Conservation (phyloP, 78 protist species). For the slime mould (Dictyostelium discoideum) region dicty_2.7 NC_007089.4:6032501-6033000, state of each 20-base stretch:
- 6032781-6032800: neutral
- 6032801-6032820: neutral
- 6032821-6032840: neutral
- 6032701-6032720: slow-evolving; percentile 54
- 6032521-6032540: slow-evolving; percentile 51
- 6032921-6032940: slow-evolving; percentile 52
- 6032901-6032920: slow-evolving; percentile 38
- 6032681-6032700: neutral
- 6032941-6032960: neutral
- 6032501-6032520: neutral
- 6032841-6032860: neutral
- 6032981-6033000: neutral
- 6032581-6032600: slow-evolving; percentile 5
- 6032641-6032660: neutral
- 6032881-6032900: slow-evolving; percentile 42
- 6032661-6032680: neutral
- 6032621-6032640: neutral
- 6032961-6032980: slow-evolving; percentile 27
- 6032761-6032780: slow-evolving; percentile 14
- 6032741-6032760: neutral
- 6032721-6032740: slow-evolving; percentile 16
- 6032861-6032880: slow-evolving; percentile 35
- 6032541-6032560: neutral
- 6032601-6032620: slow-evolving; percentile 7
- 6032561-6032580: slow-evolving; percentile 33